Base-by-base conservation (phyloP, 768 basidiomycete genomes). In the Phallus indusiatus region DNA sequence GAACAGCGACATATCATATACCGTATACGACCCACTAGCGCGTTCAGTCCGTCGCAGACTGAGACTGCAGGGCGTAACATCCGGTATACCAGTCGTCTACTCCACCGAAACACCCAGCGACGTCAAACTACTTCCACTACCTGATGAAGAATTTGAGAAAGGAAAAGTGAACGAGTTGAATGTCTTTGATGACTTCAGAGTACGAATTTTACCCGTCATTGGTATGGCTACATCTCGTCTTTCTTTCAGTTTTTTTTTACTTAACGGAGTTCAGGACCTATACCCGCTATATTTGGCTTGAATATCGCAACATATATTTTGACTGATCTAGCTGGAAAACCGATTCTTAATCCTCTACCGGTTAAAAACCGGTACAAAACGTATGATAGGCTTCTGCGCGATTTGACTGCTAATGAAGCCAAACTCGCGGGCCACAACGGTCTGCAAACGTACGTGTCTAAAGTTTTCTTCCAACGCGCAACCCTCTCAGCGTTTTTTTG, bases 21-120 rank as follows among this genome's bases (percentile, higher is more conserved):
- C 96, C 0, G 79, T 90, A 46, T 95, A 98, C 67, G 96, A 98
- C 70, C 94, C 94, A 4, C 81, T 99, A 17, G 96, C 96, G 21
- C 86, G 94, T 59, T 81, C 89, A 20, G 94, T 98, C 24, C 83
- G 96, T 4, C 78, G 85, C 24, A 82, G 88, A 51, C 77, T 91
- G 22, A 86, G 86, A 53, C 68, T 78, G 16, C 73, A 77, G 22
- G 84, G 82, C n/a, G 76, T 84, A 37, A 66, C 78, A 18, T 81
- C 78, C 24, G 83, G 85, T 10, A 88, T 89, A 56, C 88, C 90
- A 6, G 93, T 94, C 11, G 92, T 97, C 11, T 98, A 95, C 72
- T 95, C 93, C 3, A 96, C 94, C 11, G 96, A 98, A 70, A 88
- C 91, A 8, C 93, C 93, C 0, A 60, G 63, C 0, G 86, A 94